These are phyloP conservation scores for Selenicereus undatus DNA, from an alignment of 148 eudicot species.

Conservation along the genomic window DNA sequence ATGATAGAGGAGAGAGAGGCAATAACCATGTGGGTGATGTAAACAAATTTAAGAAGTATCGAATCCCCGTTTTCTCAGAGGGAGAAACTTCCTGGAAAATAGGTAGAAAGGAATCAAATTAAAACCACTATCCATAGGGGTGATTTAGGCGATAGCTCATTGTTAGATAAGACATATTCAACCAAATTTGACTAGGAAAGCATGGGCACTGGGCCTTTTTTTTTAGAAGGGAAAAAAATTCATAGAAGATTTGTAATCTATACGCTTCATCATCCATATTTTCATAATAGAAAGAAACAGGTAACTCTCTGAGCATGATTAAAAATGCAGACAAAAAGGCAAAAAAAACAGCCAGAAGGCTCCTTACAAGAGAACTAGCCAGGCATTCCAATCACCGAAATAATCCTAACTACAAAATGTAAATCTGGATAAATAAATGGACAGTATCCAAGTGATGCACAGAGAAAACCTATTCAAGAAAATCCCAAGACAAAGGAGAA, in stretches of 20 bases:
- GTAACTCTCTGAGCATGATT: constrained; percentile 1
- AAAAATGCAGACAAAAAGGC: constrained; percentile 3
- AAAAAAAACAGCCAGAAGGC: not conserved
- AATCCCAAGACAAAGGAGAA: not conserved
- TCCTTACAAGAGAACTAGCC: constrained; percentile 6
- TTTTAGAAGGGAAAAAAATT: not conserved
- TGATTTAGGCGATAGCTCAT: constrained; percentile 16
- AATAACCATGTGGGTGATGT: constrained; percentile 8
- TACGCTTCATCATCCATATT: not conserved
- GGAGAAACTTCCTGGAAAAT: constrained; percentile 22
- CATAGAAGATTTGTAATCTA: not conserved
- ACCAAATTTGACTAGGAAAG: constrained; percentile 17
- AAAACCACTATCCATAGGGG: constrained; percentile 19
- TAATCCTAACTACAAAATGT: not conserved
- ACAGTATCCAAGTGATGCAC: not conserved
- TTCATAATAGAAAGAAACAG: not conserved
- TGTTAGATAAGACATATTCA: constrained; percentile 16
- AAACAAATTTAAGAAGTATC: constrained; percentile 18
- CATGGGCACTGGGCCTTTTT: constrained; percentile 7
- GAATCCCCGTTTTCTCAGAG: constrained; percentile 12
- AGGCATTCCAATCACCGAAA: constrained; percentile 9
- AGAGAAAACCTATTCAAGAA: not conserved
- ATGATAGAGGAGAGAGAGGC: constrained; percentile 1
- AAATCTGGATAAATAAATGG: not conserved
- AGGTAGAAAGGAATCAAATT: constrained; percentile 9